Conservation (phyloP, 2,329 filamentous ascomycete species). For the Dothideomycetidae sp. region DNA sequence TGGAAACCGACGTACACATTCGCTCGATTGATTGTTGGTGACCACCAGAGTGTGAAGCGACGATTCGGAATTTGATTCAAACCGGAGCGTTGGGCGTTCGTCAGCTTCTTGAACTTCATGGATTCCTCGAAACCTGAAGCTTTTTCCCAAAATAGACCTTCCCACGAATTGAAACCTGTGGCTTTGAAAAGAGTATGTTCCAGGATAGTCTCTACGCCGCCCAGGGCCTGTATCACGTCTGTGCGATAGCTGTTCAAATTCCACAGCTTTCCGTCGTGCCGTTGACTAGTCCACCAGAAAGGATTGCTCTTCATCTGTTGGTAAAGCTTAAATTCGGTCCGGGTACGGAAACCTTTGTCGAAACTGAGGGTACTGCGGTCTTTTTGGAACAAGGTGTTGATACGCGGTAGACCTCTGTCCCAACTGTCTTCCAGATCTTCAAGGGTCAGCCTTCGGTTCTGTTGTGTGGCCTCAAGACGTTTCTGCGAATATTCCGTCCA, state of each 20-base stretch:
- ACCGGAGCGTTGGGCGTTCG: conserved; percentile 92
- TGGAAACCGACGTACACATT: conserved; percentile 99
- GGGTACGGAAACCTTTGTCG: conserved; percentile 91
- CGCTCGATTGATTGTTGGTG: conserved; percentile 62
- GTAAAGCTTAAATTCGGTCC: conserved; percentile 96
- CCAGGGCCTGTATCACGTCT: conserved; percentile 84
- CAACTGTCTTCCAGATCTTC: conserved; percentile 97
- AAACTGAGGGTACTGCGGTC: conserved; percentile 93
- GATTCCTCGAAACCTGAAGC: conserved; percentile 30
- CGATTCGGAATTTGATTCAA: conserved; percentile 97
- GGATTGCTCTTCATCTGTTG: conserved; percentile 98
- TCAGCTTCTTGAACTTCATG: conserved; percentile 99
- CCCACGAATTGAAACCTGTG: conserved; percentile 93
- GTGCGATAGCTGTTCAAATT: conserved; percentile 6
- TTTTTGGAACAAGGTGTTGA: conserved; percentile 98
- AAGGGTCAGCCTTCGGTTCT: conserved; percentile 84
- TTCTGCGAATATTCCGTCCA: conserved; percentile 99
- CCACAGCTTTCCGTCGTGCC: conserved; percentile 96
- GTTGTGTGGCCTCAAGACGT: conserved; percentile 88
- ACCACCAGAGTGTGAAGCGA: conserved; percentile 98
- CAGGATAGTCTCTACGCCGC: conserved; percentile 93
- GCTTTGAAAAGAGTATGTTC: conserved; percentile 91
- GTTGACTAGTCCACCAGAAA: conserved; percentile 98
- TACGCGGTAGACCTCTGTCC: conserved; percentile 93
- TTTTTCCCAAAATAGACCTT: conserved; percentile 71